Percentiles rank a stretch among this genome's conserved stretches.
phyloP scores from a whole-genome alignment of 208 protist species.

The Trypanosoma congolense region DNA sequence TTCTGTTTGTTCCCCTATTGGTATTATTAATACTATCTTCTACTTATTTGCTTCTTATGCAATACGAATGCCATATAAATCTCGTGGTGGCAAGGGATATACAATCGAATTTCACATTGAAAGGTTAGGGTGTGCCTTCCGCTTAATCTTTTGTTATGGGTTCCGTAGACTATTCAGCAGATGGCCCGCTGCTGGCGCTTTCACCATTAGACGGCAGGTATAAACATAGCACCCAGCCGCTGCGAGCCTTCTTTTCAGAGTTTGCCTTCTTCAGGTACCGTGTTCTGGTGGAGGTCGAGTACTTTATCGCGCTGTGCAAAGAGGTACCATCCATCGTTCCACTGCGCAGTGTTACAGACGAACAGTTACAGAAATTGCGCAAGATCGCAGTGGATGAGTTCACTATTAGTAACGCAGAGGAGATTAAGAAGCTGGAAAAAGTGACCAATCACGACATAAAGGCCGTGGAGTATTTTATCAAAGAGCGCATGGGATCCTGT shows the following conservation, averaged over 20 bases:
- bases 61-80: no score
- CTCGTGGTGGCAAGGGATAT: no score
- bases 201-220: slow-evolving; percentile 94
- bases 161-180: slow-evolving; percentile 28
- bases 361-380: slow-evolving; percentile 46
- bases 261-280: slow-evolving; percentile 90
- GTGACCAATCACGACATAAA: slow-evolving; percentile 97
- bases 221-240: slow-evolving; percentile 42
- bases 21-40: no score
- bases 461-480: slow-evolving; percentile 95
- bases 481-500: slow-evolving; percentile 78
- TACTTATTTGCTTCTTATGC: no score
- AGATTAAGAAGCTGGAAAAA: slow-evolving; percentile 91
- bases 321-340: slow-evolving; percentile 53
- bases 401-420: slow-evolving; percentile 58
- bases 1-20: no score
- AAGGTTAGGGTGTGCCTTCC: no score
- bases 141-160: not conserved
- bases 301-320: slow-evolving; percentile 76
- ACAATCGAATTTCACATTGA: no score
- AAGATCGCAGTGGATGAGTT: slow-evolving; percentile 69
- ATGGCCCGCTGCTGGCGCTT: slow-evolving; percentile 80
- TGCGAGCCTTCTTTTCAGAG: slow-evolving; percentile 91
- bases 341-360: slow-evolving; percentile 45
- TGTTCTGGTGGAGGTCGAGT: slow-evolving; percentile 90